phyloP scores from a whole-genome alignment of 1,284 basidiomycete genomes.

The Dichomitus squalens region DNA sequence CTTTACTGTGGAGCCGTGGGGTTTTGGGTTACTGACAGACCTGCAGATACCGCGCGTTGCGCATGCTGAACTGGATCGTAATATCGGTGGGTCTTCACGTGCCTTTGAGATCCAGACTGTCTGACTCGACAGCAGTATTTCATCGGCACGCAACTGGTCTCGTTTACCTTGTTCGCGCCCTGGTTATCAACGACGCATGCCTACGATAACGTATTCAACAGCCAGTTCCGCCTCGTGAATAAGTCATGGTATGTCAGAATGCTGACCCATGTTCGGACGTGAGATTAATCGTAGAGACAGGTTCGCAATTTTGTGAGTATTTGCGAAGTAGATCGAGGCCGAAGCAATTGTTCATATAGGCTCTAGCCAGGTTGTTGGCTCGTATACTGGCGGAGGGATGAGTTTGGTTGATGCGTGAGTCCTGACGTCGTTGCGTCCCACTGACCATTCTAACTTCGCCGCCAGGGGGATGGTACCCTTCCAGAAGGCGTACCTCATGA shows the following conservation, averaged over 20 bases:
- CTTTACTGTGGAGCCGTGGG: too few species aligned
- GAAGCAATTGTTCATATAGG: background rate
- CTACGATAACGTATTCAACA: slow-evolving; percentile 49
- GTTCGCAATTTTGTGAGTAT: slow-evolving; percentile 44
- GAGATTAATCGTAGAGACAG: slow-evolving; percentile 26
- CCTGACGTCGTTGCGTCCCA: background rate
- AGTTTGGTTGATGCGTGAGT: slow-evolving; percentile 54
- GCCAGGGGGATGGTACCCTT: slow-evolving; percentile 58
- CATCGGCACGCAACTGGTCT: slow-evolving; percentile 50
- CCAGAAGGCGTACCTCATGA: slow-evolving; percentile 53
- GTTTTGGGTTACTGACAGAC: too few species aligned
- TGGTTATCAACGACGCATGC: slow-evolving; percentile 45
- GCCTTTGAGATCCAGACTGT: background rate
- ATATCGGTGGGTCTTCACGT: slow-evolving; percentile 39
- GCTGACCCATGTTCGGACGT: background rate
- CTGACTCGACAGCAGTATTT: slow-evolving; percentile 44
- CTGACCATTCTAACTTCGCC: background rate
- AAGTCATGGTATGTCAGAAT: slow-evolving; percentile 49
- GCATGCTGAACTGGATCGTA: slow-evolving; percentile 48
- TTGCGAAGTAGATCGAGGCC: too few species aligned
- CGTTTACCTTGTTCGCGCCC: slow-evolving; percentile 61
- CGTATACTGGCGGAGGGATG: slow-evolving; percentile 58
- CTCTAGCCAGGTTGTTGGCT: slow-evolving; percentile 44
- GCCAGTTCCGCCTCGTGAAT: slow-evolving; percentile 46
- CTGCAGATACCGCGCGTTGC: slow-evolving; percentile 27